phyloP scores from a whole-genome alignment of 176 grass and related monocot genomes.

The Avena insularis region DNA sequence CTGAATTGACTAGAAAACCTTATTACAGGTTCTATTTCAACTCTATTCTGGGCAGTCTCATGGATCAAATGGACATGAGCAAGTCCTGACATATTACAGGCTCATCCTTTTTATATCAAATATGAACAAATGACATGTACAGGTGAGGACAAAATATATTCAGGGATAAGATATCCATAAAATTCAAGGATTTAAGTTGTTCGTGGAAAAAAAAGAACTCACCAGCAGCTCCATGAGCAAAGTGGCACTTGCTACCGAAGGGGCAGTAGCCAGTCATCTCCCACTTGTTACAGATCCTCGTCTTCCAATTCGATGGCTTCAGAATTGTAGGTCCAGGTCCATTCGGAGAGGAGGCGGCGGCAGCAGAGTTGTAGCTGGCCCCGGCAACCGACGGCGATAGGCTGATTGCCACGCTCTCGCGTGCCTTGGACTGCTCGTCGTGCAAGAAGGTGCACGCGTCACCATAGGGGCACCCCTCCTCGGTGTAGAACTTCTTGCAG shows the following conservation, averaged over 20 bases:
- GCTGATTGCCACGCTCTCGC: constrained; percentile 95
- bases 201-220: constrained; percentile 34
- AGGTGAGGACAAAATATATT: neutral
- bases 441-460: constrained; percentile 93
- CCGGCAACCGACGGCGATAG: constrained; percentile 74
- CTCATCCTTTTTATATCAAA: neutral
- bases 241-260: constrained; percentile 96
- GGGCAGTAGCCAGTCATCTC: constrained; percentile 99
- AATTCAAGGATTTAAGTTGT: constrained; percentile 6
- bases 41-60: constrained; percentile 10
- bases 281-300: constrained; percentile 99
- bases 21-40: neutral
- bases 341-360: neutral
- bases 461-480: constrained; percentile 93
- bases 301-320: constrained; percentile 99
- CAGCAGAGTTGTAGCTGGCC: constrained; percentile 45
- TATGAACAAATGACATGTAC: neutral
- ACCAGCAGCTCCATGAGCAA: constrained; percentile 96
- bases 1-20: neutral
- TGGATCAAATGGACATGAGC: constrained; percentile 2
- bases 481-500: constrained; percentile 99
- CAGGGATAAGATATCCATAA: neutral
- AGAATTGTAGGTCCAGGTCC: constrained; percentile 39
- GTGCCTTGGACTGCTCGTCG: constrained; percentile 88
- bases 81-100: neutral